These are phyloP conservation scores for Rhododendron mucronatum DNA, from an alignment of 148 eudicot genomes.

Conservation along the genomic window DNA sequence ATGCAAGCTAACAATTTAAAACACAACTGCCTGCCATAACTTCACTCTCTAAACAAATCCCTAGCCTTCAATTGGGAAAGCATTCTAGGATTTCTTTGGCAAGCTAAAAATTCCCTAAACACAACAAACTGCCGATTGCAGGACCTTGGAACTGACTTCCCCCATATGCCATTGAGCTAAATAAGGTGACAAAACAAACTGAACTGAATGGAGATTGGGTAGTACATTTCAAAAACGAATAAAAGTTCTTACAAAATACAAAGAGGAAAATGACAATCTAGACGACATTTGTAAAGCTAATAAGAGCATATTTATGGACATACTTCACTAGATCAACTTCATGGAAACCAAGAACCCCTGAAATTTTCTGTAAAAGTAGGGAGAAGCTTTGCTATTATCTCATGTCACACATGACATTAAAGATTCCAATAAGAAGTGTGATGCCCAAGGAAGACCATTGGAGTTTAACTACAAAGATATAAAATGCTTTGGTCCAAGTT, in stretches of 20 bases:
- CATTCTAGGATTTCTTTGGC: too few species aligned
- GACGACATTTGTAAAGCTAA: too few species aligned
- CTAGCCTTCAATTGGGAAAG: too few species aligned
- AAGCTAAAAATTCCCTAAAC: not conserved
- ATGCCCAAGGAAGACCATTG: too few species aligned
- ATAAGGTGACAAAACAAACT: not conserved
- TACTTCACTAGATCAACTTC: not conserved
- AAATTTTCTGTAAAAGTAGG: not conserved
- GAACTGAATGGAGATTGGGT: not conserved
- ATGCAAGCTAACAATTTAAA: too few species aligned
- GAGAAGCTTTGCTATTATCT: not conserved
- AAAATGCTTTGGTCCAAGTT: not conserved
- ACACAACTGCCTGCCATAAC: too few species aligned
- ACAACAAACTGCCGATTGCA: not conserved
- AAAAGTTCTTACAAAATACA: too few species aligned
- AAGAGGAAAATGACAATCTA: not conserved
- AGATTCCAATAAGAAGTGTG: not conserved
- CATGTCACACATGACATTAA: not conserved
- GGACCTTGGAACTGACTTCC: not conserved
- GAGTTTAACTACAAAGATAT: not conserved
- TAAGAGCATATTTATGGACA: not conserved
- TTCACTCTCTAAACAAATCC: too few species aligned
- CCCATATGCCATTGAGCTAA: not conserved
- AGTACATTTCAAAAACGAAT: too few species aligned
- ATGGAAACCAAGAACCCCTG: not conserved